Percentiles rank a stretch among this genome's conserved stretches.
phyloP scores from a whole-genome alignment of 2,329 filamentous ascomycete genomes.

The Aspergillus brasiliensis region DNA sequence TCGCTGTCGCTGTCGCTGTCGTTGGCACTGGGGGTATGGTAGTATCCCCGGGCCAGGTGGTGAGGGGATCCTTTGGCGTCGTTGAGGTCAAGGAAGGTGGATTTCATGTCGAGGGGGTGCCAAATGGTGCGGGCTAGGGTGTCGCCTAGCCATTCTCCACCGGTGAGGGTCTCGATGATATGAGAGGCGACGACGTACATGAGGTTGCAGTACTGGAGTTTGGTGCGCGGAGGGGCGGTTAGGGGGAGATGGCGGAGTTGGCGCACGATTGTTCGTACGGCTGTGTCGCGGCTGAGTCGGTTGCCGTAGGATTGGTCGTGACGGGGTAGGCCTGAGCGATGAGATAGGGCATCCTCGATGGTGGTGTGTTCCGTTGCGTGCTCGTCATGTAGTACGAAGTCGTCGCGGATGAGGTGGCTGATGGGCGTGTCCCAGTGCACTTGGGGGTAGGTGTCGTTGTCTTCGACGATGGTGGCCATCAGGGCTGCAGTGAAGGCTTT shows the following conservation, averaged over 20 bases:
- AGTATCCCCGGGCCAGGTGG: constrained; percentile 29
- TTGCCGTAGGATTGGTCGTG: constrained; percentile 21
- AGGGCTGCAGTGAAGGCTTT: constrained; percentile 58
- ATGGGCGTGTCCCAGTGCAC: constrained; percentile 42
- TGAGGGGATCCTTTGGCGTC: constrained; percentile 33
- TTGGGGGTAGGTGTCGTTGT: constrained; percentile 24
- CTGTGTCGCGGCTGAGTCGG: constrained; percentile 19
- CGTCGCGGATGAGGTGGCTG: constrained; percentile 34
- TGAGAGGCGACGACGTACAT: constrained; percentile 55
- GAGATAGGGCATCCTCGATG: constrained; percentile 34
- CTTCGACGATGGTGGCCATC: constrained; percentile 46
- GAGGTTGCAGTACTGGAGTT: constrained; percentile 56
- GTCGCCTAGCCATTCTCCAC: constrained; percentile 28
- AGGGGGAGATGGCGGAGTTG: constrained; percentile 49
- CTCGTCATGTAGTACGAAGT: constrained; percentile 30
- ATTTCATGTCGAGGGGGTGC: constrained; percentile 44
- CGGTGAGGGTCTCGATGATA: constrained; percentile 48
- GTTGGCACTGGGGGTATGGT: constrained; percentile 7
- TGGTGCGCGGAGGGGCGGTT: constrained; percentile 43
- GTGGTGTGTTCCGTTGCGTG: constrained; percentile 28
- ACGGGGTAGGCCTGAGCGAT: constrained; percentile 32
- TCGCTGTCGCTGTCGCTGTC: too few species aligned
- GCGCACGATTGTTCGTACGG: constrained; percentile 41
- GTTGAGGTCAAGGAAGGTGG: constrained; percentile 40
- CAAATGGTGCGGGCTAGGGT: constrained; percentile 41